Conservation (phyloP, 2,329 filamentous ascomycete genomes). For the Ampelomyces quisqualis region DNA sequence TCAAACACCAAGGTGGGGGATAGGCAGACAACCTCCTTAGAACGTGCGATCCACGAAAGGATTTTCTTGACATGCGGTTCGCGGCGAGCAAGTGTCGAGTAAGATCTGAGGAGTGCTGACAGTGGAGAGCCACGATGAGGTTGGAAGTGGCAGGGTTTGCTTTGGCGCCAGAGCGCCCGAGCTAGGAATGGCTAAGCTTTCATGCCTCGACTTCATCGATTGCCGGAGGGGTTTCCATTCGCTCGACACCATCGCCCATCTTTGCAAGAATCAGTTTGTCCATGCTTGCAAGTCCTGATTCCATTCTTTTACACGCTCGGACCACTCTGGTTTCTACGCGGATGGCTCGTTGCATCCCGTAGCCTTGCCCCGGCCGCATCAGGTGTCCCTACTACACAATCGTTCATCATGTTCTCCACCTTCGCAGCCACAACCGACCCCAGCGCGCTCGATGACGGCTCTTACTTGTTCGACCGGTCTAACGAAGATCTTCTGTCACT, state of each 20-base stretch:
- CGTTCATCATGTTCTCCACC: conserved; percentile 40
- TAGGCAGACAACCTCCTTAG: no score
- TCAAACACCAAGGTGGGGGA: no score
- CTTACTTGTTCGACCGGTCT: conserved; percentile 38
- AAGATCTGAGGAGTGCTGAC: no score
- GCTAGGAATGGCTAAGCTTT: conserved; percentile 25
- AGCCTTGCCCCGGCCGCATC: conserved; percentile 25
- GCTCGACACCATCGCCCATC: conserved; percentile 25
- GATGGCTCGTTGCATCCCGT: conserved; percentile 26
- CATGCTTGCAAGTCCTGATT: conserved; percentile 22
- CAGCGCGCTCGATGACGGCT: conserved; percentile 37
- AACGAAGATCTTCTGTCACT: conserved; percentile 37
- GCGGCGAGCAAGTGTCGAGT: no score
- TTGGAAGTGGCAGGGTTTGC: conserved; percentile 18
- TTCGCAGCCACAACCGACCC: conserved; percentile 37
- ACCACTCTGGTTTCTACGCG: conserved; percentile 15
- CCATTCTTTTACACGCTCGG: conserved; percentile 15
- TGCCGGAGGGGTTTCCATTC: conserved; percentile 21
- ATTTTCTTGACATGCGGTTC: no score
- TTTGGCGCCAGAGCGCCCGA: conserved; percentile 16
- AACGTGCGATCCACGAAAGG: no score
- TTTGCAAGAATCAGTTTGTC: conserved; percentile 33
- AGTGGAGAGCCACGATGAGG: not conserved
- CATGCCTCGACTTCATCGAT: conserved; percentile 33
- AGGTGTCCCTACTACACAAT: conserved; percentile 27